Percentiles rank a stretch among this genome's conserved stretches.
These are phyloP conservation scores for Xylaria scruposa DNA, from an alignment of 495 filamentous ascomycete species.

Conservation along the genomic window DNA sequence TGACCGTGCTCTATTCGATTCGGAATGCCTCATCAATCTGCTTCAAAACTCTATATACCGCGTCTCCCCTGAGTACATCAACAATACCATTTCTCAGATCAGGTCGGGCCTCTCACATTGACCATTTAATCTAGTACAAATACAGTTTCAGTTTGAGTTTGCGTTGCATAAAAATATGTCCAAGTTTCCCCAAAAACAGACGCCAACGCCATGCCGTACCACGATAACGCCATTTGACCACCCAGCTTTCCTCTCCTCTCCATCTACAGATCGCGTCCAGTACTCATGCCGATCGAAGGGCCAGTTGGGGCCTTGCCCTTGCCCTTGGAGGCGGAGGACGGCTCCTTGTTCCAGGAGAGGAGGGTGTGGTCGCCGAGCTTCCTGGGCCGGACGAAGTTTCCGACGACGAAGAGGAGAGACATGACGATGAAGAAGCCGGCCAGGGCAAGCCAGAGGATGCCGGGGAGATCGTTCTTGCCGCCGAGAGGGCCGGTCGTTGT, in stretches of 20 bases:
- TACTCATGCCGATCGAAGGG: slow-evolving; percentile 40
- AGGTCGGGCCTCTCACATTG: slow-evolving; percentile 3
- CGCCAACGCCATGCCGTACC: slow-evolving; percentile 25
- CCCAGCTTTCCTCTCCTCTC: slow-evolving; percentile 4
- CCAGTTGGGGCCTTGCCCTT: slow-evolving; percentile 43
- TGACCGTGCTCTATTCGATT: background rate
- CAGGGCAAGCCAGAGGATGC: slow-evolving; percentile 94
- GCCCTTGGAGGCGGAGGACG: slow-evolving; percentile 55
- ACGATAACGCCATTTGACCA: slow-evolving; percentile 22
- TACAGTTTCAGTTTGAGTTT: slow-evolving; percentile 20
- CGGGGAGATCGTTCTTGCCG: slow-evolving; percentile 93
- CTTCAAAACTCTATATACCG: background rate
- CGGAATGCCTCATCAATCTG: background rate
- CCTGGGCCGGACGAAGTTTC: slow-evolving; percentile 86
- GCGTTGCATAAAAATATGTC: background rate
- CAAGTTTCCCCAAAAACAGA: slow-evolving; percentile 4
- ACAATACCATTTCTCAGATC: background rate
- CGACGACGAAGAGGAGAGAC: slow-evolving; percentile 84
- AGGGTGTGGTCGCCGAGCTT: slow-evolving; percentile 99
- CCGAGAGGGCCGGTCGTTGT: slow-evolving; percentile 94
- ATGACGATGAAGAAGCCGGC: slow-evolving; percentile 91
- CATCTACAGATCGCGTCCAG: slow-evolving; percentile 39
- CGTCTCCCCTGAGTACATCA: background rate
- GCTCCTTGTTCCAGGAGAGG: slow-evolving; percentile 94
- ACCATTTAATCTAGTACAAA: slow-evolving; percentile 24